These are phyloP conservation scores for Fraxinus dipetala DNA, from an alignment of 305 asterid species.

Conservation along the genomic window DNA sequence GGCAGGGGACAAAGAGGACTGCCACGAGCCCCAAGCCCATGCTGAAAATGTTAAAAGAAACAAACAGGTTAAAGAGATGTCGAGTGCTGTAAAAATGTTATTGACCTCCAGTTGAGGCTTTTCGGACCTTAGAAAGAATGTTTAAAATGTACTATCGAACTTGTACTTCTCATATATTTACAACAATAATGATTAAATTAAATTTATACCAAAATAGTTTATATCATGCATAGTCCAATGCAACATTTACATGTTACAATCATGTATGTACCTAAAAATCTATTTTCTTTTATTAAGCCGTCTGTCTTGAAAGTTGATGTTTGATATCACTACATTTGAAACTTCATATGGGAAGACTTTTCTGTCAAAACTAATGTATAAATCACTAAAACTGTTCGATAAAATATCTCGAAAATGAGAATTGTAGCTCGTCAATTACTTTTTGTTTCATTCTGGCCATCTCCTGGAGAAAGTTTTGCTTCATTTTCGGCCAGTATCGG, in stretches of 20 bases:
- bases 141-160: background rate
- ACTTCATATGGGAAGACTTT: background rate
- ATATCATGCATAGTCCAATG: background rate
- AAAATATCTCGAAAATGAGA: background rate
- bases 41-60: background rate
- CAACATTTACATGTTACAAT: background rate
- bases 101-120: background rate
- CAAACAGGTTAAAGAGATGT: background rate
- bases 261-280: background rate
- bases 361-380: background rate
- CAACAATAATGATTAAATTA: no score
- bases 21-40: background rate
- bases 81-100: background rate
- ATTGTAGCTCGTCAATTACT: slow-evolving; percentile 20
- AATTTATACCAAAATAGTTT: background rate
- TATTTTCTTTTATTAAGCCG: background rate
- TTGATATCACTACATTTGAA: background rate
- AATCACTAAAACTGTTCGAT: background rate
- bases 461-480: slow-evolving; percentile 27
- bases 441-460: slow-evolving; percentile 25
- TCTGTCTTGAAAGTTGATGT: background rate
- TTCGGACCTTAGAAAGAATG: background rate
- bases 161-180: background rate
- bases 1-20: no score
- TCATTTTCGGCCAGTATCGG: slow-evolving; percentile 23